phyloP scores from a whole-genome alignment of 2,329 filamentous ascomycete species.

The Amesomyces nigricolor region DNA sequence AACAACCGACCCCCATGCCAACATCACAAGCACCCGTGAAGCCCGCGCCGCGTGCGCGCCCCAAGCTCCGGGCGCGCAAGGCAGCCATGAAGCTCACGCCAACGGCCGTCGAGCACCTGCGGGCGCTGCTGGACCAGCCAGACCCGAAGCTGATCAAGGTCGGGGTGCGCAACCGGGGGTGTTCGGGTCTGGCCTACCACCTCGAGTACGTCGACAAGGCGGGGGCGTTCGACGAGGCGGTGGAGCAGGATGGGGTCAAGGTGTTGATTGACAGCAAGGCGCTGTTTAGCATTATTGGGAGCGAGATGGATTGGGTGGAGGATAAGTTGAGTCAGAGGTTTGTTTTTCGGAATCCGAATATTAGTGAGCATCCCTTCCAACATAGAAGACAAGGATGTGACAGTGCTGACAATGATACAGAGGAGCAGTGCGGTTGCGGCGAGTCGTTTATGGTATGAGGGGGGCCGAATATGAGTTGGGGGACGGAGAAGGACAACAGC shows the following conservation, averaged over 20 bases:
- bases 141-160: slow-evolving; percentile 91
- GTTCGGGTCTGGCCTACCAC: slow-evolving; percentile 88
- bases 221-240: slow-evolving; percentile 79
- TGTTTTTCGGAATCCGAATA: slow-evolving; percentile 95
- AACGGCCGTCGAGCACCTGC: slow-evolving; percentile 72
- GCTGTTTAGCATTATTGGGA: slow-evolving; percentile 94
- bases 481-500: not conserved
- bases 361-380: slow-evolving; percentile 62
- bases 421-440: slow-evolving; percentile 92
- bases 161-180: slow-evolving; percentile 88
- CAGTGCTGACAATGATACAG: slow-evolving; percentile 46
- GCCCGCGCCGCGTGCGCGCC: slow-evolving; percentile 39
- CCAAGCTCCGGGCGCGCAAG: slow-evolving; percentile 68
- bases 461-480: not conserved
- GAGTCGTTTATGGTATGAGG: slow-evolving; percentile 87
- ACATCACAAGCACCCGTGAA: slow-evolving; percentile 25
- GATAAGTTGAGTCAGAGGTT: slow-evolving; percentile 91
- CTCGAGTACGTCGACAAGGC: slow-evolving; percentile 93
- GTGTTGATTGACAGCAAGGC: slow-evolving; percentile 97
- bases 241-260: slow-evolving; percentile 93
- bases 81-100: slow-evolving; percentile 84
- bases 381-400: no score
- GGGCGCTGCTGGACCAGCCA: slow-evolving; percentile 71
- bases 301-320: slow-evolving; percentile 98
- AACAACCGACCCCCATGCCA: slow-evolving; percentile 23